Conservation (phyloP, 2,329 filamentous ascomycete species). For the Fusarium guadeloupense region DNA sequence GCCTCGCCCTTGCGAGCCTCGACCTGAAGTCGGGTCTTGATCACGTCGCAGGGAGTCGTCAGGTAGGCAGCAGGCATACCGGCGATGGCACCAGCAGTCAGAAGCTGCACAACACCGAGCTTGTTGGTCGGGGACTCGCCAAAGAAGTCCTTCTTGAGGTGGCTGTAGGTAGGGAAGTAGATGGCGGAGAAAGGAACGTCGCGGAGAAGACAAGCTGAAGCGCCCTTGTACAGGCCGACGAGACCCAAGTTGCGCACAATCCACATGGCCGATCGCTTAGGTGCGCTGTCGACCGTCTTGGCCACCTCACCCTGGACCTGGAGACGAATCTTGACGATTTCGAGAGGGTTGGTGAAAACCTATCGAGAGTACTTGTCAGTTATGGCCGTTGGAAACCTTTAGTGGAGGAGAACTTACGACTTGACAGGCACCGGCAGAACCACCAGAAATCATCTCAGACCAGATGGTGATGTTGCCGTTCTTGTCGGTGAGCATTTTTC, state of each 20-base stretch:
- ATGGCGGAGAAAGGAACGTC: constrained; percentile 98
- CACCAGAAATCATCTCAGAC: constrained; percentile 87
- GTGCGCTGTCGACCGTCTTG: constrained; percentile 82
- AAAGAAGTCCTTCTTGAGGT: constrained; percentile 93
- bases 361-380: constrained; percentile 47
- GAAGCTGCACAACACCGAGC: constrained; percentile 87
- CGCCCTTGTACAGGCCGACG: constrained; percentile 95
- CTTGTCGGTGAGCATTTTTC: constrained; percentile 78
- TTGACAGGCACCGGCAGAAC: constrained; percentile 90
- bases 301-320: constrained; percentile 97
- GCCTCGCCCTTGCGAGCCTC: constrained; percentile 96
- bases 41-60: constrained; percentile 97
- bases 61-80: constrained; percentile 94
- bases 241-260: constrained; percentile 96
- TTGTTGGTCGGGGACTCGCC: constrained; percentile 89
- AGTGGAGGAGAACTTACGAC: constrained; percentile 72
- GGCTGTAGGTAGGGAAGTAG: constrained; percentile 97
- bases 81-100: constrained; percentile 93
- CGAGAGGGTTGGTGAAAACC: constrained; percentile 97
- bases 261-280: constrained; percentile 95
- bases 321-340: constrained; percentile 98
- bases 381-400: not conserved
- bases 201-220: constrained; percentile 90
- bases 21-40: constrained; percentile 98
- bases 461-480: constrained; percentile 76